Evolutionary conservation across 108 stramenopile species (phyloP), one percentile per base, ranked within the genome.

Genomic region (Cyclotella kingstonii): DNA sequence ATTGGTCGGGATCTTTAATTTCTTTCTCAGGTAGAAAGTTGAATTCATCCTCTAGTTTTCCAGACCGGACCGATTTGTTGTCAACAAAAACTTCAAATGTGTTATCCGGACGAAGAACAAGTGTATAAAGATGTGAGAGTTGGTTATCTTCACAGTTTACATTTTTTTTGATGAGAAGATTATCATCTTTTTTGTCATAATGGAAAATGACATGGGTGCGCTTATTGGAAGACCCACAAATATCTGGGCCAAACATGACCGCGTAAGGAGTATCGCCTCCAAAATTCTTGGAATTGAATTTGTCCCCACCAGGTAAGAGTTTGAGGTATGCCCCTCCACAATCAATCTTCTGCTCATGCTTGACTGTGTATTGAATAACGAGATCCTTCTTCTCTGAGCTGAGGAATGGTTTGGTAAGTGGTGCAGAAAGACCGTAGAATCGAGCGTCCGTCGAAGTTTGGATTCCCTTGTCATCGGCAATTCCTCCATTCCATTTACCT

Each of bases 291-390:
- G 89, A 40, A 50, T 91, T 84, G 58, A 95, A 90, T 7, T 75
- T 75, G 29, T 75, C 59, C 15, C 86, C 90, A 18, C 87, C 86
- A 15, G 87, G 84, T n/a, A 95, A 63, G 45, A 97, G 84, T 78
- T 99, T 99, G 81, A 99, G 93, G 94, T 99, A 99, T 30, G 97
- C 98, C 57, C 99, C 99, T 26, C 98, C 99, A 71, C 99, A 99
- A 65, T 96, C 94, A 51, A 97, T 70, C 41, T 92, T 85, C 75
- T 98, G 94, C 77, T 99, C 99, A 67, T 97, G 95, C 83, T 97
- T 96, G 19, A 98, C 95, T 29, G 88, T 73, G 72, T 95, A 97
- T 77, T 98, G 97, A 54, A 99, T 70, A 45, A 99, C 96, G 17
- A 99, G 81, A 44, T 95, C 91, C 76, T 95, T 95, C 50, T 72